Evolutionary conservation across 176 grass and related monocot genomes (phyloP).

Genomic region (Chrysopogon serrulatus): DNA sequence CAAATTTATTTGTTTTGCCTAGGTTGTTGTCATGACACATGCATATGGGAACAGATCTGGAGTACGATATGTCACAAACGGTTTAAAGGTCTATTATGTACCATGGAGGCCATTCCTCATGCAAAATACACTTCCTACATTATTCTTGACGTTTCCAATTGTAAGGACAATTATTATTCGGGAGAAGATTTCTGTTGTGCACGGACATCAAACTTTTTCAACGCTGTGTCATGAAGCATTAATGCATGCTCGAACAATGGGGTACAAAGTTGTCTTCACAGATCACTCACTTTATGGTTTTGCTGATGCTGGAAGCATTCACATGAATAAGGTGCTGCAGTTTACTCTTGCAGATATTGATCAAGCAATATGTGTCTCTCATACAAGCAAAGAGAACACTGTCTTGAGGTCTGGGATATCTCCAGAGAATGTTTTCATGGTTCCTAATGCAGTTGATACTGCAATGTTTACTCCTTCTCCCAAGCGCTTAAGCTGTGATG

Average conservation of each 20-base stretch:
- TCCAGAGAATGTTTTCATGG: constrained; percentile 79
- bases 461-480: constrained; percentile 89
- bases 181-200: constrained; percentile 86
- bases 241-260: constrained; percentile 95
- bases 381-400: constrained; percentile 92
- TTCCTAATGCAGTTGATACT: constrained; percentile 97
- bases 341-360: constrained; percentile 90
- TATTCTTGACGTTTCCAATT: constrained; percentile 79
- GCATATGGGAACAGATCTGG: constrained; percentile 88
- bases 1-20: neutral
- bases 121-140: constrained; percentile 85
- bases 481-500: constrained; percentile 54
- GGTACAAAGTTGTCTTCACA: constrained; percentile 86
- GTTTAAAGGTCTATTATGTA: constrained; percentile 90
- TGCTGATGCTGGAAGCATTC: constrained; percentile 84
- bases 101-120: constrained; percentile 85
- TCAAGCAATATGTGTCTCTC: constrained; percentile 81
- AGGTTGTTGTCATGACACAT: constrained; percentile 97
- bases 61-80: constrained; percentile 80
- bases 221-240: constrained; percentile 88
- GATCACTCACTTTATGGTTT: constrained; percentile 97
- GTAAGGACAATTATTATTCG: constrained; percentile 72
- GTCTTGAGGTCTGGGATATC: constrained; percentile 82
- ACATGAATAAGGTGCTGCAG: constrained; percentile 96
- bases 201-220: constrained; percentile 94